Evolutionary conservation across 2,329 filamentous ascomycete genomes (phyloP), one percentile per base, ranked within the genome.

Genomic region (Monosporascus sp.): DNA sequence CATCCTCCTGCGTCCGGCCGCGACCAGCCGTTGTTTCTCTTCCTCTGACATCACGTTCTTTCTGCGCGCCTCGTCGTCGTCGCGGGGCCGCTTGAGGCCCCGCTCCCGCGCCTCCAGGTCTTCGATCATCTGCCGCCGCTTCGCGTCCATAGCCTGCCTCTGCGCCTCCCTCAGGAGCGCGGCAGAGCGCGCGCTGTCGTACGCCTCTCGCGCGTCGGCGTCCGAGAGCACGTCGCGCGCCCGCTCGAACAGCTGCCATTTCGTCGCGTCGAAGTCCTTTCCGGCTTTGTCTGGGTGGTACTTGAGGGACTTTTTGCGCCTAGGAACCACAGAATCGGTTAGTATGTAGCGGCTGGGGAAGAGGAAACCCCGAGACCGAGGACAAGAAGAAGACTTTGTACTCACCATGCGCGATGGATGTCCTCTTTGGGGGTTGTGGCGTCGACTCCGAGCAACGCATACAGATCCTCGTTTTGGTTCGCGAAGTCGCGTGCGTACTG

Each of bases 251-350:
- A 88, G 78, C 70, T 96, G 89, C 76, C 95, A 97, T 65, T 88
- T 89, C 52, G 86, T 85, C 46, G 90, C 80, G 61, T 94, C 90
- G 63, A 87, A 90, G 38, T 80, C 75, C 50, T 82, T 84, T 58
- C 86, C 83, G 52, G 92, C 86, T 74, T 97, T 96, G 79, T 97
- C 93, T 1, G 93, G 93, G 70, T 97, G 93, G 76, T 92, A 91
- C 66, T 90, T 91, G n/a, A 96, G 78, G 3, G 91, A 91, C 31
- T 87, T 86, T 64, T 90, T 89, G 49, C 65, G 65, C 65, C 19
- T n/a, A 20, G 20, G 19, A 19, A 24, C 34, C 37, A 11, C 44
- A 40, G 31, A 26, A 34, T 34, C 11, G 9, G 16, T 46, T 48
- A 19, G 37, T 11, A 31, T 2, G 2, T 20, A 22, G 22, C 22